Base-by-base conservation (phyloP, 805 yeast genomes). In the Pichia scutulata region DNA sequence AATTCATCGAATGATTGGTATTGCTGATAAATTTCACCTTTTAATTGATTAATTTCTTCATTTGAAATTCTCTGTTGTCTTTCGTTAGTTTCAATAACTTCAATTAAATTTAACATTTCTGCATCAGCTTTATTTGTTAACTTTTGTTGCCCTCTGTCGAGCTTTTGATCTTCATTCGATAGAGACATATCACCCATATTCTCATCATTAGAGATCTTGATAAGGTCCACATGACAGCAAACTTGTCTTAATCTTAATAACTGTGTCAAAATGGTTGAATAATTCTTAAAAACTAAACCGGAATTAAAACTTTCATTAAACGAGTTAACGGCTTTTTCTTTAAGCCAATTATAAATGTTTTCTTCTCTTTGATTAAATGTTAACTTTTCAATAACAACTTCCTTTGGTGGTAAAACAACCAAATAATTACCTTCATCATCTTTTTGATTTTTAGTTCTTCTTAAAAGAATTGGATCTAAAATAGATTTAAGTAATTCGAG, bases 401-500 rank as follows among this genome's bases (percentile, higher is more conserved):
- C 84, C 60, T 88, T 89, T 0, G 78, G 73, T 0, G 98, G 98
- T 25, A 92, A 68, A 39, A 73, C 78, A 0, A 92, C 93, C 44
- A 92, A 66, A 1, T 85, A 81, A 23, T 75, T 72, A 0, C 97
- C 97, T 58, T 86, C 75, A 7, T 66, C 69, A 56, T 78, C 88
- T 58, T 78, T 84, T 88, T 89, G 92, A 53, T 75, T 78, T 59
- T 92, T 92, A 0, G 97, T 90, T 60, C 98, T 73, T 58, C 98
- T 75, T 55, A 92, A 65, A 28, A 89, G 70, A 0, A 92, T 75
- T 0, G 97, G 97, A 54, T 86, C 89, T 50, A 90, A 68, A 25
- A 92, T 83, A 0, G 93, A 80, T 60, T 86, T 88, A n/a, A 92
- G 86, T 5, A 89, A 84, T 56, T 81, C 85, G 60, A 90, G 73